These are phyloP conservation scores for Sporisorium reilianum DNA, from an alignment of 1,284 basidiomycete genomes.

Conservation along the genomic window DNA sequence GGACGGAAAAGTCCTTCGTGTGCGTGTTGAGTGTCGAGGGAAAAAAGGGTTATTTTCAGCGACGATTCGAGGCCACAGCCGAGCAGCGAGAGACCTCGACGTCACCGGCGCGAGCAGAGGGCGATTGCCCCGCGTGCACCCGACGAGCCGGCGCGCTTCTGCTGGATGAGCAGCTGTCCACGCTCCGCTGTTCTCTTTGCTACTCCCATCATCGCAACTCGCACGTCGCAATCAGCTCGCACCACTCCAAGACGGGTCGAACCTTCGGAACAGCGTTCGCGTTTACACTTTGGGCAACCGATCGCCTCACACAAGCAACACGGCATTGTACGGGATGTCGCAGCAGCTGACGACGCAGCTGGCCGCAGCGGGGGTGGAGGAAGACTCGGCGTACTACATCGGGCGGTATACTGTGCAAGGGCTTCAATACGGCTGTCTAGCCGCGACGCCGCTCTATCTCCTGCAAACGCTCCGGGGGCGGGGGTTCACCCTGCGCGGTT, in stretches of 20 bases:
- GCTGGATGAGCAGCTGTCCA: no score
- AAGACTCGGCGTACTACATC: constrained; percentile 54
- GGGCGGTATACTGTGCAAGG: constrained; percentile 47
- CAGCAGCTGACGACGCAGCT: constrained; percentile 36
- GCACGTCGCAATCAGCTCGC: no score
- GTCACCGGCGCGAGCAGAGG: constrained; percentile 6
- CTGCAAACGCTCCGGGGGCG: constrained; percentile 48
- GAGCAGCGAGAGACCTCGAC: constrained; percentile 1
- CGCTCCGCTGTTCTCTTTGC: no score
- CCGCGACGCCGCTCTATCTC: constrained; percentile 60
- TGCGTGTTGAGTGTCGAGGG: background rate
- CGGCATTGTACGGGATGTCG: constrained; percentile 38
- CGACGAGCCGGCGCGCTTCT: no score
- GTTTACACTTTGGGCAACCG: no score
- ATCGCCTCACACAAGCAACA: no score
- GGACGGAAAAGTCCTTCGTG: no score
- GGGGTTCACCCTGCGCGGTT: constrained; percentile 47
- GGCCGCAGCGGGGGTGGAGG: constrained; percentile 30
- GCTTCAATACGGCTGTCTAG: constrained; percentile 56
- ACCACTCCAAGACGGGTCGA: no score
- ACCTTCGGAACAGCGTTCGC: no score
- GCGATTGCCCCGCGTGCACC: no score
- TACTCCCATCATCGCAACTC: no score
- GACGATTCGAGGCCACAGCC: no score
- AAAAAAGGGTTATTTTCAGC: background rate